Base-by-base conservation (phyloP, 2,329 filamentous ascomycete species). In the Colletotrichum spaethianum region DNA sequence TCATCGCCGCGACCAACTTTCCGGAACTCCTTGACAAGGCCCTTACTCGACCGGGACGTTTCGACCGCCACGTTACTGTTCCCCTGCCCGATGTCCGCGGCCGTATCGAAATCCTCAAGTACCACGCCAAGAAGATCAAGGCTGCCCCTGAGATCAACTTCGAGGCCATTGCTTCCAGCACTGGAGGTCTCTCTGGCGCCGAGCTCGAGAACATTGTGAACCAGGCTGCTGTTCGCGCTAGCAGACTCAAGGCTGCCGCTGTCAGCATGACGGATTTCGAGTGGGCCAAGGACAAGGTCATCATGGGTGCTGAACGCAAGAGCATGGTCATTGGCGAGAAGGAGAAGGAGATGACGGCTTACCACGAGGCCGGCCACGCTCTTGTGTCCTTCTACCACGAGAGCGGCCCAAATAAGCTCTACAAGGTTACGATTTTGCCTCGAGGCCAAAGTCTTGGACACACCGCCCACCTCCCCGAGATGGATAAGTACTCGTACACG, bases 121-220 rank as follows among this genome's bases (percentile, higher is more conserved):
- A 99, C 80, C 95, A 99, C 83, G 93, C 96, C 82, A 93, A 94
- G 84, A 96, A 97, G 81, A 93, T 99, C 79, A 94, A 96, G 82
- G 88, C 94, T 62, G 89, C 90, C 42, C 86, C 90, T 6, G 93
- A 97, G 77, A 94, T 98, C 55, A 95, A 98, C 80, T 86, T 97
- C 46, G 90, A 94, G 33, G 89, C 93, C 71, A 90, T 99, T 77
- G 96, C 96, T 44, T 91, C 93, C 73, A 94, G 94, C 73, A 98
- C 95, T 18, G 92, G 94, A 66, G 96, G 96, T 14, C 95, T 97
- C 78, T 98, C 96, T 60, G 96, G 96, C 76, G 96, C 96, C 26
- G 96, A 99, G 77, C 88, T 99, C 16, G 96, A 98, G 84, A 99
- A 98, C 80, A 91, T 99, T 77, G 93, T 98, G 79, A 99, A 99